Base-by-base conservation (phyloP, 139 green algal genomes). In the Spirogloea muscicola region DNA sequence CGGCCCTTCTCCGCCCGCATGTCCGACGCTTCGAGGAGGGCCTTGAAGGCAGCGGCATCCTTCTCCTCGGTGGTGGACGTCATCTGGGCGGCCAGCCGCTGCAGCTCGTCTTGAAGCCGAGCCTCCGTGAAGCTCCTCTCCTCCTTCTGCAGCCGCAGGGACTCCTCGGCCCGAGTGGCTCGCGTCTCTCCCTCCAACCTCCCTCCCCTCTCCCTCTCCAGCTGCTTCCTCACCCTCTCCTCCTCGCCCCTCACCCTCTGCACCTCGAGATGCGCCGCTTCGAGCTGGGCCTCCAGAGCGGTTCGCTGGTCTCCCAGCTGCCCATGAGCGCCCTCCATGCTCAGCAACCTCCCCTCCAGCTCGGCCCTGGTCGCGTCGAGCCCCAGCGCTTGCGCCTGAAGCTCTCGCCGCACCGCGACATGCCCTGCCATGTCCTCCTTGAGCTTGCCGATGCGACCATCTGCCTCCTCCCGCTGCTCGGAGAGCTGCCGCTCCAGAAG, bases 81-180 rank as follows among this genome's bases (percentile, higher is more conserved):
- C 31, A 73, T 42, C 64, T 73, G 64, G 34, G 34, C 41, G 18
- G 64, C 60, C 48, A 73, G 48, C 31, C 31, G 29, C 64, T 65
- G 27, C 29, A 73, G 34, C 48, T 73, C 64, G 18, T 5, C 39
- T 16, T 65, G 49, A 34, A 73, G 25, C 31, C 64, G 29, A 34
- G 59, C 64, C 2, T 48, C 29, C 43, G 48, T 43, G 34, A 18
- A 25, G 13, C 31, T 34, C 64, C 27, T 61, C 64, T 73, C 64
- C 6, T 33, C 64, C 64, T 65, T 43, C 46, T 43, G 42, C 38
- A 42, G 3, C 48, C 33, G 59, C 64, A 18, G 13, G 42, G 13
- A 21, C 59, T 46, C 59, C 59, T 68, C 59, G 3, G 36, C 16
- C 59, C 13, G 48, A 1, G n/a, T 39, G 5, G 59, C 59, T 31